Conservation (phyloP, 1,139 yeast species). For the Meyerozyma elateridarum region DNA sequence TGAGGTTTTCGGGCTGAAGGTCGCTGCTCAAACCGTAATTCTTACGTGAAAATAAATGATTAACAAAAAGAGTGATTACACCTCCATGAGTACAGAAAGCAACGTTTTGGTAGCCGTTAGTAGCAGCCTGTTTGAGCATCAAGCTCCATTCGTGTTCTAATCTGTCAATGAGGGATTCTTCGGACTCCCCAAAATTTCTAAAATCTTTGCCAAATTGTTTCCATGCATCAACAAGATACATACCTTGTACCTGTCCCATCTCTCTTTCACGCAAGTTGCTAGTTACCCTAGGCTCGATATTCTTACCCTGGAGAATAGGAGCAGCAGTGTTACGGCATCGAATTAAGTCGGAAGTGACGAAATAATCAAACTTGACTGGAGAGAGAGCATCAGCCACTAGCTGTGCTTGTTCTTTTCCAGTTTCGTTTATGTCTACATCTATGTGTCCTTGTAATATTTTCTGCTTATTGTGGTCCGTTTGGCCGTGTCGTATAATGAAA, state of each 20-base stretch:
- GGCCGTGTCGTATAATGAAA: conserved; percentile 74
- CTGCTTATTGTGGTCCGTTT: conserved; percentile 63
- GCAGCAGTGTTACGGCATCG: conserved; percentile 56
- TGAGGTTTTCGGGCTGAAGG: conserved; percentile 39
- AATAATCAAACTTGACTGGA: conserved; percentile 41
- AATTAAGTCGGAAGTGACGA: conserved; percentile 55
- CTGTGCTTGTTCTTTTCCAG: conserved; percentile 55
- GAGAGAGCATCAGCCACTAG: conserved; percentile 42
- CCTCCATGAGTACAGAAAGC: conserved; percentile 84
- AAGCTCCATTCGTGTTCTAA: conserved; percentile 45
- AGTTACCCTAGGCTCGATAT: conserved; percentile 19
- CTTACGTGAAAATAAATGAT: conserved; percentile 36
- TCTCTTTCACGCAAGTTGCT: conserved; percentile 61
- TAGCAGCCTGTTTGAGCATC: conserved; percentile 34
- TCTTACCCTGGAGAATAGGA: conserved; percentile 31
- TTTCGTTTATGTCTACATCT: conserved; percentile 54
- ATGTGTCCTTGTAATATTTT: conserved; percentile 74
- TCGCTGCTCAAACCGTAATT: conserved; percentile 33
- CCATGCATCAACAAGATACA: conserved; percentile 64
- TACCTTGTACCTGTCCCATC: conserved; percentile 80
- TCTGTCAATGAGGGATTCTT: conserved; percentile 43
- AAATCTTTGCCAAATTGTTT: conserved; percentile 33
- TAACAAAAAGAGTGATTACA: conserved; percentile 59
- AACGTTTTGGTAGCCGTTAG: conserved; percentile 40
- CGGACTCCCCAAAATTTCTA: conserved; percentile 41